These are phyloP conservation scores for Zygosaccharomyces rouxii DNA, from an alignment of 805 yeast genomes.

Conservation along the genomic window DNA sequence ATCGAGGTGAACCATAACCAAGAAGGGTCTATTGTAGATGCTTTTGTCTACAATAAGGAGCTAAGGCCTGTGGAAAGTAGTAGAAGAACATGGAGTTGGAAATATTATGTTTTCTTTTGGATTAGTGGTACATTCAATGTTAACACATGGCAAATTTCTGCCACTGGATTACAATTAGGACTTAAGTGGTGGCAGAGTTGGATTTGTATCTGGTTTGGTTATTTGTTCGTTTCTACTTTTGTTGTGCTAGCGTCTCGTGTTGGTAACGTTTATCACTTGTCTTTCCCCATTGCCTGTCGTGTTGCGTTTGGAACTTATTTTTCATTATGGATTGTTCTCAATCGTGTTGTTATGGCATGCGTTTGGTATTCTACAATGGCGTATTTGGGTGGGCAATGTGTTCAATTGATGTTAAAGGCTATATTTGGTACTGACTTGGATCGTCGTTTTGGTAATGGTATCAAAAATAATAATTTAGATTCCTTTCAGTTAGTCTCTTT, in stretches of 20 bases:
- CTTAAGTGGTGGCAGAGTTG: constrained; percentile 91
- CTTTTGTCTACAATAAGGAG: constrained; percentile 71
- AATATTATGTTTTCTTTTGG: constrained; percentile 78
- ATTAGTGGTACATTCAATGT: constrained; percentile 85
- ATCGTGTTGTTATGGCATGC: constrained; percentile 83
- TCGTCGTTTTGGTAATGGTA: constrained; percentile 58
- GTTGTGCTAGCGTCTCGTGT: constrained; percentile 68
- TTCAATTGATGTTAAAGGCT: constrained; percentile 70
- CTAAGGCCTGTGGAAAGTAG: constrained; percentile 70
- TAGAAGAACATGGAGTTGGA: constrained; percentile 82
- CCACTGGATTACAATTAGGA: constrained; percentile 76
- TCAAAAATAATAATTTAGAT: constrained; percentile 54
- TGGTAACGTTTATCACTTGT: constrained; percentile 76
- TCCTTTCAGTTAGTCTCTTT: constrained; percentile 70
- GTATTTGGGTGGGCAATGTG: constrained; percentile 83
- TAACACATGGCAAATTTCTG: constrained; percentile 89
- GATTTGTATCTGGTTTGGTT: constrained; percentile 87
- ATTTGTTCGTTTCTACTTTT: constrained; percentile 63
- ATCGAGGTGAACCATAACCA: constrained; percentile 8
- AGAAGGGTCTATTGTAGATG: constrained; percentile 8
- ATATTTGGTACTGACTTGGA: constrained; percentile 68
- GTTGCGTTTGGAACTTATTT: constrained; percentile 86
- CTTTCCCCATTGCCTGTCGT: constrained; percentile 82
- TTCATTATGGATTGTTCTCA: constrained; percentile 80
- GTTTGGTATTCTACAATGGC: constrained; percentile 89